These are phyloP conservation scores for Penicillium atrosanguineum DNA, from an alignment of 495 filamentous ascomycete species.

Conservation along the genomic window DNA sequence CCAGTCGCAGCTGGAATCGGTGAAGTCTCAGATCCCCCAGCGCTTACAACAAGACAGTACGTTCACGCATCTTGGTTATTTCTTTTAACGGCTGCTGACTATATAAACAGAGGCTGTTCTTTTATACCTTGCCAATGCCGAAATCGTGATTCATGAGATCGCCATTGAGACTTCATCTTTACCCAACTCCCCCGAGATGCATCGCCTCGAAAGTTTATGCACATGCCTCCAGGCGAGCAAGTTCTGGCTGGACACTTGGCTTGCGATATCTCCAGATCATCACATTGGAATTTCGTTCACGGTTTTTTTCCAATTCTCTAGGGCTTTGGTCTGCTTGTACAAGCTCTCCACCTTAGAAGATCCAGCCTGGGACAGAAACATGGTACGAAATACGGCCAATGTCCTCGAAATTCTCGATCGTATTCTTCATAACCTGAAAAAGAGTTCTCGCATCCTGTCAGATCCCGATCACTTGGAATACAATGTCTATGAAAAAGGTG, in stretches of 20 bases:
- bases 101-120: slow-evolving; percentile 33
- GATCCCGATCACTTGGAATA: slow-evolving; percentile 6
- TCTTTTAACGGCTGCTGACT: slow-evolving; percentile 1
- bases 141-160: slow-evolving; percentile 44
- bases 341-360: slow-evolving; percentile 39
- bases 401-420: slow-evolving; percentile 25
- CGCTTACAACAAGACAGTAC: slow-evolving; percentile 39
- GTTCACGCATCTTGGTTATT: slow-evolving; percentile 1
- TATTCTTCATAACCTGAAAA: slow-evolving; percentile 14
- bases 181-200: slow-evolving; percentile 21
- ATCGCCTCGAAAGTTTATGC: slow-evolving; percentile 34
- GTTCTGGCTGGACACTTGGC: slow-evolving; percentile 35
- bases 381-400: slow-evolving; percentile 30
- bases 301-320: slow-evolving; percentile 41
- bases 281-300: slow-evolving; percentile 37
- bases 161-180: slow-evolving; percentile 25
- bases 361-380: slow-evolving; percentile 33
- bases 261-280: slow-evolving; percentile 25
- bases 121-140: slow-evolving; percentile 35
- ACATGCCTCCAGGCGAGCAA: slow-evolving; percentile 37
- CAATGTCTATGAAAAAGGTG: slow-evolving; percentile 22
- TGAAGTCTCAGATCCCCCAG: slow-evolving; percentile 32
- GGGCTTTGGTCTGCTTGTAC: slow-evolving; percentile 40
- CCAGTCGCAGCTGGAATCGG: slow-evolving; percentile 38
- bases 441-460: neutral